A percentile compares a stretch with the other conserved stretches of the same genome.
Evolutionary conservation across 495 filamentous ascomycete genomes (phyloP).

Genomic region (Podospora comata): DNA sequence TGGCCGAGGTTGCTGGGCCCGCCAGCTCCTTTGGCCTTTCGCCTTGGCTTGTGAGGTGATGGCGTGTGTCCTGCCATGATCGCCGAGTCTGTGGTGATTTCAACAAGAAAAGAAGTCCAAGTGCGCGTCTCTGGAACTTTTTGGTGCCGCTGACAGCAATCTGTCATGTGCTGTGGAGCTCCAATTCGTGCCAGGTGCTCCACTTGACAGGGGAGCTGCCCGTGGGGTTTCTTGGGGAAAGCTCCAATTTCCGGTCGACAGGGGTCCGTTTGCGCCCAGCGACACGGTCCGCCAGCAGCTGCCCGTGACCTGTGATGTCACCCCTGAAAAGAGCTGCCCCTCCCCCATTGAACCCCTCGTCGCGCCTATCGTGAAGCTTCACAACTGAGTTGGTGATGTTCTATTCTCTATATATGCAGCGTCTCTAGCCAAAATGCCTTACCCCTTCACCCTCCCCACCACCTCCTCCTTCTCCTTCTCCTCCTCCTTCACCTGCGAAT

Average conservation of each 20-base stretch:
- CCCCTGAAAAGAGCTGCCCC: conserved; percentile 4
- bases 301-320: conserved; percentile 22
- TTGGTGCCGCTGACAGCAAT: not conserved
- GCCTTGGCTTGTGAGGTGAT: conserved; percentile 50
- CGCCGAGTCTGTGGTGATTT: conserved; percentile 26
- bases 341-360: not conserved
- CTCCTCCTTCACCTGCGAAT: conserved; percentile 61
- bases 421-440: conserved; percentile 63
- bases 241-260: not conserved
- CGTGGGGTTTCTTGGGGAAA: conserved; percentile 5
- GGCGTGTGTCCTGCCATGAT: conserved; percentile 44
- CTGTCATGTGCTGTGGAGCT: not conserved
- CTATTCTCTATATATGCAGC: too few relatives aligned
- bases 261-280: not conserved
- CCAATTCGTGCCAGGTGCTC: not conserved
- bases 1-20: conserved; percentile 23
- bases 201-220: not conserved
- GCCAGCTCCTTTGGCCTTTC: conserved; percentile 45
- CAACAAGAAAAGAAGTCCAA: conserved; percentile 17
- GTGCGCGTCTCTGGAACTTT: conserved; percentile 9
- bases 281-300: conserved; percentile 11
- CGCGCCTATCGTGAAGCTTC: not conserved
- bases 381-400: too few relatives aligned
- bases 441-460: conserved; percentile 76
- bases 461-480: conserved; percentile 80